Base-by-base conservation (phyloP, 2,329 filamentous ascomycete genomes). In the Phyllosticta citriasiana region DNA sequence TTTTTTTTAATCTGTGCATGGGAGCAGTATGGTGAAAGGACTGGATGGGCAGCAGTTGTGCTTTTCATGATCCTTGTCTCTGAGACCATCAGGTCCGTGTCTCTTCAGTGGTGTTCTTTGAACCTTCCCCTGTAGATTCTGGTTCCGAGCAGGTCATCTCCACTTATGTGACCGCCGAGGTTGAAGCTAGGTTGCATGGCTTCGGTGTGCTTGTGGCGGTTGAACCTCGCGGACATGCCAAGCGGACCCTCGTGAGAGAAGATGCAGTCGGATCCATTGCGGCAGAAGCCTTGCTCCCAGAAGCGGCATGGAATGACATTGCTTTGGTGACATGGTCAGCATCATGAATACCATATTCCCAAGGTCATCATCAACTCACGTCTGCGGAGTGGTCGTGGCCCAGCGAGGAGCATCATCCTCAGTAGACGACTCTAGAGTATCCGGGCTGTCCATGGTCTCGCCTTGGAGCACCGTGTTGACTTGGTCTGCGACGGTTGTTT, bases 221-320 rank as follows among this genome's bases (percentile, higher is more conserved):
- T n/a, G 40, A n/a, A n/a, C 14, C 16, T n/a, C 16, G 35, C 35
- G 16, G 14, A n/a, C 40, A 47, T n/a, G 6, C 40, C 16, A n/a
- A 16, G 14, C 40, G 16, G 14, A 3, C 40, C 40, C 4, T 5
- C 4, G 19, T 60, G 58, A 56, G 52, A 16, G 26, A 30, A 60
- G 26, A 19, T 51, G 35, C 58, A 60, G 40, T 33, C 26, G n/a
- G 4, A n/a, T 19, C 53, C 58, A 24, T 61, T 30, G 22, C 50
- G 40, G 50, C 59, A 61, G 50, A 57, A n/a, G 19, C 59, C 59
- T 16, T 22, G n/a, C n/a, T 25, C 25, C 59, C 59, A 61, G 59
- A 50, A 61, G 24, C 59, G 59, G 30, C 59, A 61, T 51, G 22
- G 27, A n/a, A 12, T 25, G 30, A 22, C 14, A 14, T 30, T 30